Conservation (phyloP, 768 basidiomycete species). For the Phallus indusiatus region DNA sequence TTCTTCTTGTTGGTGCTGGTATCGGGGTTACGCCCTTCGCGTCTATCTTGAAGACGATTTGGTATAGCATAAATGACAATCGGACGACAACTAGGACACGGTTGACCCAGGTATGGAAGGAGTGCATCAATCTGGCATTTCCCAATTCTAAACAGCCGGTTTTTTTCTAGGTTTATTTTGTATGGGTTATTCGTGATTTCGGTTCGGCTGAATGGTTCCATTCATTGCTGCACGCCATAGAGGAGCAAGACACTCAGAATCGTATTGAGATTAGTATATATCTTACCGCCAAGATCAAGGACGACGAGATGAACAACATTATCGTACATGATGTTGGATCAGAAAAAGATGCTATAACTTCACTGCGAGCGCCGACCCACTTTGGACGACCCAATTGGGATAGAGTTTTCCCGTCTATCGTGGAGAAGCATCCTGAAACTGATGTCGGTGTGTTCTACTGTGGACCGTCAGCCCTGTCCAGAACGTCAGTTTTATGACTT, state of each 20-base stretch:
- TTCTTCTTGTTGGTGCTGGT: conserved; percentile 85
- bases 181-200: conserved; percentile 93
- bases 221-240: conserved; percentile 83
- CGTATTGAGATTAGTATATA: conserved; percentile 92
- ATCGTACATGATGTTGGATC: conserved; percentile 89
- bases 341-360: conserved; percentile 85
- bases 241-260: conserved; percentile 81
- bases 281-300: conserved; percentile 82
- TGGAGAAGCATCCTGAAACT: conserved; percentile 76
- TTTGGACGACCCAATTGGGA: conserved; percentile 88
- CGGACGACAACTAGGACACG: conserved; percentile 65
- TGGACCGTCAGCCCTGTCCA: conserved; percentile 66
- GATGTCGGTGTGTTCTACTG: conserved; percentile 95
- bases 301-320: conserved; percentile 92
- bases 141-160: not conserved
- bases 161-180: conserved; percentile 60
- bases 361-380: conserved; percentile 84
- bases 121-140: no score
- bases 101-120: conserved; percentile 57
- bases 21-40: conserved; percentile 97
- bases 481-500: conserved; percentile 19
- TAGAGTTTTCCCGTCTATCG: conserved; percentile 60
- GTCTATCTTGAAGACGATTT: conserved; percentile 82
- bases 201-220: conserved; percentile 91
- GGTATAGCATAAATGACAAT: conserved; percentile 94